These are phyloP conservation scores for Afroboletus lepidellus DNA, from an alignment of 1,284 basidiomycete species.

Conservation along the genomic window DNA sequence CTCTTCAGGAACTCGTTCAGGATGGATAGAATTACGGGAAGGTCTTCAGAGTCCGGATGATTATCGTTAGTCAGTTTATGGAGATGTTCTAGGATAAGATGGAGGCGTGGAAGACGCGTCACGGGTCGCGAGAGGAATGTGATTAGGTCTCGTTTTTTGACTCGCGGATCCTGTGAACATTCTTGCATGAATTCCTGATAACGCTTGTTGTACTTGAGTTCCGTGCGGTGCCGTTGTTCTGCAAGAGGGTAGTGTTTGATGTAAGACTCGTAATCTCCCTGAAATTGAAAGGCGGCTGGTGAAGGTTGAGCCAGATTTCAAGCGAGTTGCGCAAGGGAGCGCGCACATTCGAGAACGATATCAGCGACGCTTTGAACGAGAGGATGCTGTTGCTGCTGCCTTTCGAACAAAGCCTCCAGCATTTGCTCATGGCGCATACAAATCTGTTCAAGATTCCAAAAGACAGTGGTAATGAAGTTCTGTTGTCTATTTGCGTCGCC, in stretches of 20 bases:
- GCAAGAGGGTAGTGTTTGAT: slow-evolving; percentile 84
- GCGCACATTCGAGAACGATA: slow-evolving; percentile 68
- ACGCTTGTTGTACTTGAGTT: slow-evolving; percentile 59
- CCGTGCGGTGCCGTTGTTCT: slow-evolving; percentile 72
- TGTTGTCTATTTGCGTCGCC: slow-evolving; percentile 44
- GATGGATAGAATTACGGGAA: slow-evolving; percentile 64
- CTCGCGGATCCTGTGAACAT: slow-evolving; percentile 61
- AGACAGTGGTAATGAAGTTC: slow-evolving; percentile 69
- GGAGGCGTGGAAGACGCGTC: slow-evolving; percentile 75
- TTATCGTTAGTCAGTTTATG: slow-evolving; percentile 61
- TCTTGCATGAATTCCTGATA: slow-evolving; percentile 69
- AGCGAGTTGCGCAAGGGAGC: slow-evolving; percentile 4
- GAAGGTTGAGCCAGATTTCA: slow-evolving; percentile 19
- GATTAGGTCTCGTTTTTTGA: slow-evolving; percentile 74
- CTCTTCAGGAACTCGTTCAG: slow-evolving; percentile 69
- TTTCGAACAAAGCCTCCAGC: slow-evolving; percentile 62
- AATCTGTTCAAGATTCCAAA: slow-evolving; percentile 70
- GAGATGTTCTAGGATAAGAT: slow-evolving; percentile 69
- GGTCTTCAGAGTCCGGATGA: slow-evolving; percentile 66
- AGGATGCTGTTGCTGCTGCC: slow-evolving; percentile 80
- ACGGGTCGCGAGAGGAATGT: slow-evolving; percentile 82
- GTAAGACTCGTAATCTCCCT: slow-evolving; percentile 68
- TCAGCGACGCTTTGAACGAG: slow-evolving; percentile 75
- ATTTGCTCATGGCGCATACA: slow-evolving; percentile 62
- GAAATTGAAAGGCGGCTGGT: slow-evolving; percentile 47